Evolutionary conservation across 2,329 filamentous ascomycete genomes (phyloP), one percentile per base, ranked within the genome.

Genomic region (Trichoderma sp.): DNA sequence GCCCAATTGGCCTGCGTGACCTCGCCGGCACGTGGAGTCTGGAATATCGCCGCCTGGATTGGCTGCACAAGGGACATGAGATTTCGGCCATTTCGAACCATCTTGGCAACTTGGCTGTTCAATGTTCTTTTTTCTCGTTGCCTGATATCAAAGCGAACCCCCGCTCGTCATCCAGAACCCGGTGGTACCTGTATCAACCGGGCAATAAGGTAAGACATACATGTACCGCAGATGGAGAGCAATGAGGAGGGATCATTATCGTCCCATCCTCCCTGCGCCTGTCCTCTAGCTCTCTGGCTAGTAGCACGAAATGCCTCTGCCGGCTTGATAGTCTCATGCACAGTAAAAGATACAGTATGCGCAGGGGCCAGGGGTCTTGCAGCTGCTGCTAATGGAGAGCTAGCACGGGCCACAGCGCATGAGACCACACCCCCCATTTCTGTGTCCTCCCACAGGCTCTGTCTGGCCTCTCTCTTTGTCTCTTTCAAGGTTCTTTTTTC

Each of bases 1-100:
- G 66, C 38, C 56, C 74, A 71, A 72, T 75, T 64, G 74, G 60
- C 35, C 74, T 71, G 67, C 74, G 74, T 75, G 74, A 75, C 74
- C 67, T 75, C 50, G 59, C 68, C 31, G 27, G 72, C 72, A 75
- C 72, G 72, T 75, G 72, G 63, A 75, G 72, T 63, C 69, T 50
- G 38, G 50, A 35, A 50, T 45, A 3, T 66, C 27, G 53, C 50
- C 14, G 53, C 50, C 50, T 41, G 53, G 72, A 74, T 74, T 74
- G 72, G 72, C 63, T 50, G 53, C 21, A 74, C 45, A 33, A 67
- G n/a, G 35, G 4, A 45, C 41, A n/a, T 45, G 41, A 27, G 66
- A 75, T 53, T 59, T 29, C 50, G 35, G 14, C 59, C 18, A 14
- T 69, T 69, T 27, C 29, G 27, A 67, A 59, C 59, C 33, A 33